Conservation (phyloP, 202 grass and related monocot species). For the Bolboschoenoplectus hybrid region DNA sequence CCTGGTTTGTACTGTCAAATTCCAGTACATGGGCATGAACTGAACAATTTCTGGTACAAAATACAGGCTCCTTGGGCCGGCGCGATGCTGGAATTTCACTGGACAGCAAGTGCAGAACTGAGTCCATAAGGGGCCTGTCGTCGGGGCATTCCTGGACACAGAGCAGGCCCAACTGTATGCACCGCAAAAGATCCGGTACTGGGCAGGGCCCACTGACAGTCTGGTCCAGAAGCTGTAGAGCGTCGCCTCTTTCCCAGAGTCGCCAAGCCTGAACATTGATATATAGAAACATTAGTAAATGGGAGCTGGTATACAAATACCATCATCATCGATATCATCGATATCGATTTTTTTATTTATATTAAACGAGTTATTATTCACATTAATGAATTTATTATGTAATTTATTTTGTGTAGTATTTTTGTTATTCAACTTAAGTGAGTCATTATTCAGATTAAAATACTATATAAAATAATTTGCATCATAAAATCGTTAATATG, state of each 20-base stretch:
- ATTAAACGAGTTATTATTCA: too few relatives aligned
- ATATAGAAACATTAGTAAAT: neutral
- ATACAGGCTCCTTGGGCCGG: conserved; percentile 49
- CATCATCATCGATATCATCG: too few relatives aligned
- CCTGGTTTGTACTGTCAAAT: neutral
- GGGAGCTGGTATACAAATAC: too few relatives aligned
- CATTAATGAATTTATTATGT: too few relatives aligned
- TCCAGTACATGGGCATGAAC: neutral
- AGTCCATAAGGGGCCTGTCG: conserved; percentile 47
- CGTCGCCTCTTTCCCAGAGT: conserved; percentile 47
- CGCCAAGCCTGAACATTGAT: conserved; percentile 53
- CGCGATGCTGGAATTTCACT: conserved; percentile 37
- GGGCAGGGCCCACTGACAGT: conserved; percentile 37
- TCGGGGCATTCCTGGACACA: conserved; percentile 64
- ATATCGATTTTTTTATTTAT: too few relatives aligned
- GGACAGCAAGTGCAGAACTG: conserved; percentile 52
- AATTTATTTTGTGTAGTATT: too few relatives aligned
- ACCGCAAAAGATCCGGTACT: conserved; percentile 36
- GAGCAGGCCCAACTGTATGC: conserved; percentile 53
- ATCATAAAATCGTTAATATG: too few relatives aligned
- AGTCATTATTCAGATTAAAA: too few relatives aligned
- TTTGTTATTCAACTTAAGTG: too few relatives aligned
- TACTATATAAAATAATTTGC: too few relatives aligned
- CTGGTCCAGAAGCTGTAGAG: conserved; percentile 46
- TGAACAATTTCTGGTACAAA: conserved; percentile 11